Evolutionary conservation across 805 yeast species (phyloP), one percentile per base, ranked within the genome.

Genomic region (Zygoascus biomembranicola): DNA sequence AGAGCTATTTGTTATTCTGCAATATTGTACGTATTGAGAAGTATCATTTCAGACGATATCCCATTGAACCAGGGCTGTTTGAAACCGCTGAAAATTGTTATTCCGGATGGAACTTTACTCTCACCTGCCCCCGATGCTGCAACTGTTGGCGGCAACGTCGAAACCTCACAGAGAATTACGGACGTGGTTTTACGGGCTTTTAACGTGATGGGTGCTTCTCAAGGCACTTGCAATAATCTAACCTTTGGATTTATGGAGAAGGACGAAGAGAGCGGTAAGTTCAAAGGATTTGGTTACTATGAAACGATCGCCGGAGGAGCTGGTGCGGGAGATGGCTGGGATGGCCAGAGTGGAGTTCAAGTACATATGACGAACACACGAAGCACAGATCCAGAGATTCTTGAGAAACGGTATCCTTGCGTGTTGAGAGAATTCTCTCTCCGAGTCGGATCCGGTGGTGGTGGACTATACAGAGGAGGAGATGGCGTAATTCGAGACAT

Each of bases 251-350:
- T 78, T 28, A 92, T 89, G 47, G 77, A 78, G 54, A 53, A 43
- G 45, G 51, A 56, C 18, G 45, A 43, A 41, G 71, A 68, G 53
- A 70, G 69, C 10, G 61, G 77, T 59, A 63, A 80, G 68, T 69
- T 75, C 8, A 75, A 77, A 54, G 89, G 90, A 0, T 89, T 88
- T 67, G 96, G 97, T 0, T 90, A 90, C 67, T 90, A 90, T 66
- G 97, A 90, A 66, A 90, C 97, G 0, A 89, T 90, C 56, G 94
- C 96, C 55, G 97, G 97, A 55, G 97, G 97, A 0, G 86, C 90
- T 45, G 97, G 97, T 49, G 97, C 97, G 1, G 90, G 92, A 0
- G 79, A 85, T 1, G 81, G 82, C 1, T 89, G 95, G 90, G 71
- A 85, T 61, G 97, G 97, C 46, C 85, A 84, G 50, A 78, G 84